Evolutionary conservation across 1,284 basidiomycete genomes (phyloP).

Genomic region (Sporisorium reilianum): DNA sequence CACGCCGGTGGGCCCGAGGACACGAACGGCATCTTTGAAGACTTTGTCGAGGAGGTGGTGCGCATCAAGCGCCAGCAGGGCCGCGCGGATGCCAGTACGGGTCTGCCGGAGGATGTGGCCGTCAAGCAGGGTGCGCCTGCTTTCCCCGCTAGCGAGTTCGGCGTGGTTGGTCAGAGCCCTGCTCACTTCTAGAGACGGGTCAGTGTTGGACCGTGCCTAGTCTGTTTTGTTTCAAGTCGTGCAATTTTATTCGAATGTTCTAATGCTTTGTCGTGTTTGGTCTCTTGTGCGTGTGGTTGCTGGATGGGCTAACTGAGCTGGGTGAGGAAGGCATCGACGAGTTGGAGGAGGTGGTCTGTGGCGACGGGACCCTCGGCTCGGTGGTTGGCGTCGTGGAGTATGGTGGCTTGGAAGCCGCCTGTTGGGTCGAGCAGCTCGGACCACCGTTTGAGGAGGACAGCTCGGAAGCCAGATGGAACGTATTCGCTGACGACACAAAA

Average conservation of each 20-base stretch:
- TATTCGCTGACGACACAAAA: conserved; percentile 43
- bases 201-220: not conserved
- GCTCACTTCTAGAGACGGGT: conserved; percentile 25
- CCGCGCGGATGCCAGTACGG: conserved; percentile 25
- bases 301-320: conserved; percentile 4
- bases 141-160: conserved; percentile 43
- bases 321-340: conserved; percentile 29
- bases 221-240: not conserved
- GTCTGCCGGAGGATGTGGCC: conserved; percentile 29
- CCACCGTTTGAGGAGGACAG: conserved; percentile 45
- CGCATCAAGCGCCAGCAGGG: conserved; percentile 54
- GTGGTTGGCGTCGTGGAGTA: conserved; percentile 57
- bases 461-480: conserved; percentile 30
- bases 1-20: conserved; percentile 68
- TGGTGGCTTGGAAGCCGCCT: conserved; percentile 27
- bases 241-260: conserved; percentile 6
- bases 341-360: conserved; percentile 38
- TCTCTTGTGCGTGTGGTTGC: too few species aligned
- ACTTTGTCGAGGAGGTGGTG: conserved; percentile 66
- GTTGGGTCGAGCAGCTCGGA: conserved; percentile 20
- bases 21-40: conserved; percentile 66
- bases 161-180: conserved; percentile 40
- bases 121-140: conserved; percentile 40
- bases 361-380: conserved; percentile 50
- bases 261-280: conserved; percentile 2